Evolutionary conservation across 2,329 filamentous ascomycete species (phyloP).

Genomic region (Clonostachys byssicola): DNA sequence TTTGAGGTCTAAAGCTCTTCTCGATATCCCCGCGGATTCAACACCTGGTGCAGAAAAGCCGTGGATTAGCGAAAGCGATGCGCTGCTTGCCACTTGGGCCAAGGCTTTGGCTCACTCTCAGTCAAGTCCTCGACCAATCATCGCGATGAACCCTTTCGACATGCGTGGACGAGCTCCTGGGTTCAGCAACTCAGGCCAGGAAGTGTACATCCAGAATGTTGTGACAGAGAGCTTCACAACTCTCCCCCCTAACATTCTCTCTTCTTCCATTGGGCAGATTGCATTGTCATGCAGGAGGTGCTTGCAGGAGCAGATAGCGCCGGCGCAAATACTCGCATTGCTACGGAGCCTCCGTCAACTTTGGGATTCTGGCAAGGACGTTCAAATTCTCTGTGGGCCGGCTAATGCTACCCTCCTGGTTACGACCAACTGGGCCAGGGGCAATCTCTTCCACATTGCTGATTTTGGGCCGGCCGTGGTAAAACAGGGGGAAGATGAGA

Average conservation of each 20-base stretch:
- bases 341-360: slow-evolving; percentile 12
- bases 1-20: slow-evolving; percentile 1
- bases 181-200: slow-evolving; percentile 5
- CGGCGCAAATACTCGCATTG: slow-evolving; percentile 21
- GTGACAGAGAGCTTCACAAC: slow-evolving; percentile 10
- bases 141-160: slow-evolving; percentile 16
- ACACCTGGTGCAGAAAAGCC: slow-evolving; percentile 5
- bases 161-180: slow-evolving; percentile 14
- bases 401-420: slow-evolving; percentile 20
- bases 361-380: slow-evolving; percentile 7
- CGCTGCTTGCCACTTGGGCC: slow-evolving; percentile 35
- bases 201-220: slow-evolving; percentile 19
- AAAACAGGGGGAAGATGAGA: not conserved
- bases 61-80: slow-evolving; percentile 41
- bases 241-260: slow-evolving; percentile 11
- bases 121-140: slow-evolving; percentile 11
- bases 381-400: slow-evolving; percentile 20
- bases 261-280: slow-evolving; percentile 15
- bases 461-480: slow-evolving; percentile 28
- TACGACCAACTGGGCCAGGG: slow-evolving; percentile 32
- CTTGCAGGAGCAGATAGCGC: slow-evolving; percentile 25
- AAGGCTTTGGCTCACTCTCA: slow-evolving; percentile 11
- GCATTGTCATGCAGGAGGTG: slow-evolving; percentile 21
- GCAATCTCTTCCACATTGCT: slow-evolving; percentile 20
- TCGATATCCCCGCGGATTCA: not conserved